phyloP scores from a whole-genome alignment of 2,329 filamentous ascomycete species.

The Xylaria sp. region DNA sequence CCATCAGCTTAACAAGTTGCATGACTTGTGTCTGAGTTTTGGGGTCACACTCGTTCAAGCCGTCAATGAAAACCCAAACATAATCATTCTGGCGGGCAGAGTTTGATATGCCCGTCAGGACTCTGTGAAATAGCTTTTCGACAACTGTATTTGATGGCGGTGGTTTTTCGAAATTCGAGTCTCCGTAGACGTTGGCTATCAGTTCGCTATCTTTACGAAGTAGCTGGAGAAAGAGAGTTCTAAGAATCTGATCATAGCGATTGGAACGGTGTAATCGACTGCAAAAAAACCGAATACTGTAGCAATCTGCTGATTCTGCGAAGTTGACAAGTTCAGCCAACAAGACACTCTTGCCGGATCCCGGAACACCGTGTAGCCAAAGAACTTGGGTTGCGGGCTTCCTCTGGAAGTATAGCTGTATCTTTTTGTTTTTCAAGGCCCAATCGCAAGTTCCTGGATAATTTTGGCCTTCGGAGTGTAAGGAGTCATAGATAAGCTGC shows the following conservation, averaged over 20 bases:
- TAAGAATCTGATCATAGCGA: neutral
- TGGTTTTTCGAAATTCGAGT: neutral
- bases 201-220: constrained; percentile 6
- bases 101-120: neutral
- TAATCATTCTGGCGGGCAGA: neutral
- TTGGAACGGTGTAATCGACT: neutral
- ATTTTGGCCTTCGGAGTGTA: constrained; percentile 31
- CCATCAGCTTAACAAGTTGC: neutral
- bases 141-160: neutral
- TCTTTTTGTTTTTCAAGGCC: constrained; percentile 38
- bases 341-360: constrained; percentile 2
- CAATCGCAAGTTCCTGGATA: constrained; percentile 44
- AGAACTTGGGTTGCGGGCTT: neutral
- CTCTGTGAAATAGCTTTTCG: neutral
- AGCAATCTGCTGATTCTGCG: neutral
- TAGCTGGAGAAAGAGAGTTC: neutral
- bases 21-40: neutral
- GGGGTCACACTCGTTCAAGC: neutral
- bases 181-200: neutral
- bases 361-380: neutral
- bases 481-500: constrained; percentile 36
- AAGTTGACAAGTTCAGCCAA: neutral
- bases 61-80: constrained; percentile 1
- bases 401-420: constrained; percentile 23
- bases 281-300: neutral